Percentiles rank a stretch among this genome's conserved stretches.
phyloP scores from a whole-genome alignment of 768 basidiomycete species.

The Lentinula edodes region DNA sequence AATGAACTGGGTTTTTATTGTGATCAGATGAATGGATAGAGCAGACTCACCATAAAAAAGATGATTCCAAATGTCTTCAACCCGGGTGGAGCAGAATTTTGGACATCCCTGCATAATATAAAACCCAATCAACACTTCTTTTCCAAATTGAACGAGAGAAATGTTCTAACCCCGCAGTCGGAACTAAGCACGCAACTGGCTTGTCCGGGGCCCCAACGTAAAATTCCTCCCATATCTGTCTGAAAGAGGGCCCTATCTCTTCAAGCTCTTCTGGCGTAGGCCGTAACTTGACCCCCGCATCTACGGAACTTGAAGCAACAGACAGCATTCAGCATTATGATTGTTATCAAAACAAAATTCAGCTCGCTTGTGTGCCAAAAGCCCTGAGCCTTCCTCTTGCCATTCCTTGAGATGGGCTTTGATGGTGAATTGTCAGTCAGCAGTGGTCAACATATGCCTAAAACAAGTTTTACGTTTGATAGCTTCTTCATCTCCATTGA shows the following conservation, averaged over 20 bases:
- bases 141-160: not conserved
- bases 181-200: slow-evolving; percentile 26
- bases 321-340: not conserved
- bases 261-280: slow-evolving; percentile 28
- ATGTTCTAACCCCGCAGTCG: slow-evolving; percentile 16
- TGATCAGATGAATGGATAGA: not conserved
- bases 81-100: not conserved
- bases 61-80: not conserved
- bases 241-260: slow-evolving; percentile 29
- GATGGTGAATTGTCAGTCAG: not conserved
- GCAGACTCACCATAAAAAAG: not conserved
- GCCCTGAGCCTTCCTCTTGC: not conserved
- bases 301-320: slow-evolving; percentile 23
- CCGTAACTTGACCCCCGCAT: slow-evolving; percentile 35
- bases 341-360: not conserved
- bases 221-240: slow-evolving; percentile 25
- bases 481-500: slow-evolving; percentile 20
- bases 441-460: not conserved
- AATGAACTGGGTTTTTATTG: too few species aligned
- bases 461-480: slow-evolving; percentile 16
- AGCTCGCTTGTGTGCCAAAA: slow-evolving; percentile 1
- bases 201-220: slow-evolving; percentile 31
- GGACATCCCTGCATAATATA: not conserved
- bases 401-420: slow-evolving; percentile 4
- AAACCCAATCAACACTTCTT: not conserved